Evolutionary conservation across 495 filamentous ascomycete genomes (phyloP).

Genomic region (Haplographium delicatum): DNA sequence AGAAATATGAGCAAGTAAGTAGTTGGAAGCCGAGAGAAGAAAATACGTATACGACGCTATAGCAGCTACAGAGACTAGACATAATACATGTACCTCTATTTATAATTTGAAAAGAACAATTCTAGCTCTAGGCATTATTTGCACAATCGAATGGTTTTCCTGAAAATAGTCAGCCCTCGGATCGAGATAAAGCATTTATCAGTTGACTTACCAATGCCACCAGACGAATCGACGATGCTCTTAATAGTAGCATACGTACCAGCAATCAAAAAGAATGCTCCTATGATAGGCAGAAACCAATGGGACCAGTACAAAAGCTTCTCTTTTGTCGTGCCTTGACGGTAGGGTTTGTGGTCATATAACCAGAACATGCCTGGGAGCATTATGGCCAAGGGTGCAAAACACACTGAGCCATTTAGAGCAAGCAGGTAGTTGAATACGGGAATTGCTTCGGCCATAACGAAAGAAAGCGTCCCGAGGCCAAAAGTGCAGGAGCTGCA

Average conservation of each 20-base stretch:
- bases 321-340: constrained; percentile 21
- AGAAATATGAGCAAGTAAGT: no score
- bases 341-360: constrained; percentile 34
- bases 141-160: no score
- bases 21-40: no score
- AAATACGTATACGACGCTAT: no score
- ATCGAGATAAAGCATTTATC: no score
- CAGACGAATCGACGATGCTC: no score
- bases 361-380: constrained; percentile 41
- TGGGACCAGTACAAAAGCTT: constrained; percentile 22
- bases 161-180: no score
- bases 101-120: no score
- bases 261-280: constrained; percentile 25
- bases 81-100: no score
- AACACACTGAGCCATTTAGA: constrained; percentile 12
- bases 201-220: no score
- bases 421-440: constrained; percentile 23
- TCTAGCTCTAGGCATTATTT: no score
- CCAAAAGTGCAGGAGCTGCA: constrained; percentile 23
- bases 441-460: constrained; percentile 31
- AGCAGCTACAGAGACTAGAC: no score
- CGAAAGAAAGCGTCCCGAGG: constrained; percentile 18
- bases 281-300: constrained; percentile 21
- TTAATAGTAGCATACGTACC: constrained; percentile 31
- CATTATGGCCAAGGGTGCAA: constrained; percentile 34